Evolutionary conservation across 2,329 filamentous ascomycete genomes (phyloP).

Genomic region (Cladosporium sp.): DNA sequence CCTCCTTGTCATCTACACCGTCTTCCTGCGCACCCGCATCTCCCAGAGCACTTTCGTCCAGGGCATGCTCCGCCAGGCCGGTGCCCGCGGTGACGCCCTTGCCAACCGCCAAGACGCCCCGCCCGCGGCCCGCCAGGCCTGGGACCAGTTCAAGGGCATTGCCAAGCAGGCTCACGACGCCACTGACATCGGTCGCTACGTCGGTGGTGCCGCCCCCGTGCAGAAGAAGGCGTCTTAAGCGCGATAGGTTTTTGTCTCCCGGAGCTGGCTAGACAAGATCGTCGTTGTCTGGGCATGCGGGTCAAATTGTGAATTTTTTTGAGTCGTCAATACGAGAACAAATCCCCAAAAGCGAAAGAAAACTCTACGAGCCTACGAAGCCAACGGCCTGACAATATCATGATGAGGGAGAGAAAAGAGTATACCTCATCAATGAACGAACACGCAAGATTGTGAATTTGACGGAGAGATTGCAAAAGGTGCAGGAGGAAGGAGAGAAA

Average conservation of each 20-base stretch:
- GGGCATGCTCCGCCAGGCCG: slow-evolving; percentile 67
- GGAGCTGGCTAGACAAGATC: neutral
- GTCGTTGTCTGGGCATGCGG: neutral
- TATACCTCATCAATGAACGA: neutral
- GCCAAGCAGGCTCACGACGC: slow-evolving; percentile 71
- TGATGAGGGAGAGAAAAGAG: neutral
- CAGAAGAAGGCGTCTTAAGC: slow-evolving; percentile 63
- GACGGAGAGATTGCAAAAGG: neutral
- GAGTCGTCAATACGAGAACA: neutral
- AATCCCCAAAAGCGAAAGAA: slow-evolving; percentile 4
- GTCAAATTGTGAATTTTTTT: neutral
- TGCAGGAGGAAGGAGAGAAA: neutral
- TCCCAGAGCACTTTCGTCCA: slow-evolving; percentile 93
- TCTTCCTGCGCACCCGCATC: slow-evolving; percentile 87
- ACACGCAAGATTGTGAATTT: neutral
- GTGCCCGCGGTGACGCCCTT: slow-evolving; percentile 72
- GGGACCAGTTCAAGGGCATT: slow-evolving; percentile 72
- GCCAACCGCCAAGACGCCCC: slow-evolving; percentile 84
- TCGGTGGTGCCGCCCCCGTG: slow-evolving; percentile 49
- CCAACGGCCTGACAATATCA: slow-evolving; percentile 12
- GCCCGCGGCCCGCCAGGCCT: slow-evolving; percentile 71
- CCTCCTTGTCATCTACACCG: slow-evolving; percentile 77
- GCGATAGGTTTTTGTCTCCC: neutral
- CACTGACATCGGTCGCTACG: slow-evolving; percentile 74
- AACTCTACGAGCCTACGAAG: slow-evolving; percentile 12